Conservation (phyloP, 2,329 filamentous ascomycete species). For the Penicillium hordei region DNA sequence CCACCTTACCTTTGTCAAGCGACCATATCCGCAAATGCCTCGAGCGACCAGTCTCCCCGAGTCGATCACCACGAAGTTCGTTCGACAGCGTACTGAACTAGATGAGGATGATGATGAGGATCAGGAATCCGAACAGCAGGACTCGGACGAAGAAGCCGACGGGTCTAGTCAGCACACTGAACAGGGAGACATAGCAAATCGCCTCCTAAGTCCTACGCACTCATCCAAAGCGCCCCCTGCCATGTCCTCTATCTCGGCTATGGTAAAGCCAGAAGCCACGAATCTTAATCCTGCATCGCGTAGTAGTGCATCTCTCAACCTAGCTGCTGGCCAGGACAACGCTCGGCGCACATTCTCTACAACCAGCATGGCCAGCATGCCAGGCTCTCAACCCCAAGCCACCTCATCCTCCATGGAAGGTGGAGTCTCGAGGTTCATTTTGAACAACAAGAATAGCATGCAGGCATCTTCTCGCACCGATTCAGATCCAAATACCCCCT, state of each 20-base stretch:
- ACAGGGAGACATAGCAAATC: conserved; percentile 40
- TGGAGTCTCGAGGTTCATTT: conserved; percentile 48
- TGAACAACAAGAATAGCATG: conserved; percentile 32
- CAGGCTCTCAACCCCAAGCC: conserved; percentile 36
- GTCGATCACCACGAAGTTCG: conserved; percentile 36
- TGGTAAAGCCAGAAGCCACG: conserved; percentile 39
- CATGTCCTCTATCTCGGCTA: conserved; percentile 51
- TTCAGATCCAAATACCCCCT: conserved; percentile 48
- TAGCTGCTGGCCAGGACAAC: conserved; percentile 35
- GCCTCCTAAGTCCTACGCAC: conserved; percentile 41
- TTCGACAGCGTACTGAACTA: conserved; percentile 25
- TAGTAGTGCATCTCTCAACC: conserved; percentile 38
- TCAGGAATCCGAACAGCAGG: conserved; percentile 18
- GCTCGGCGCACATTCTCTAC: conserved; percentile 34
- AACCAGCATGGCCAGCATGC: conserved; percentile 30
- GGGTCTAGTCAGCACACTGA: conserved; percentile 26
- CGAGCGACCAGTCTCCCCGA: conserved; percentile 43
- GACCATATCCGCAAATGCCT: conserved; percentile 39
- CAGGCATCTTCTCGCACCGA: conserved; percentile 40
- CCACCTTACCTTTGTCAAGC: conserved; percentile 44
- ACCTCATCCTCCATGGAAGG: conserved; percentile 51
- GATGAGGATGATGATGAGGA: conserved; percentile 22
- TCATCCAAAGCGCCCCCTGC: conserved; percentile 48
- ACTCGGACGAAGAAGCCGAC: conserved; percentile 23
- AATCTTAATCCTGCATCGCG: conserved; percentile 39